Base-by-base conservation (phyloP, 192 early-diverging fungal species). In the Backusella australiensis region DNA sequence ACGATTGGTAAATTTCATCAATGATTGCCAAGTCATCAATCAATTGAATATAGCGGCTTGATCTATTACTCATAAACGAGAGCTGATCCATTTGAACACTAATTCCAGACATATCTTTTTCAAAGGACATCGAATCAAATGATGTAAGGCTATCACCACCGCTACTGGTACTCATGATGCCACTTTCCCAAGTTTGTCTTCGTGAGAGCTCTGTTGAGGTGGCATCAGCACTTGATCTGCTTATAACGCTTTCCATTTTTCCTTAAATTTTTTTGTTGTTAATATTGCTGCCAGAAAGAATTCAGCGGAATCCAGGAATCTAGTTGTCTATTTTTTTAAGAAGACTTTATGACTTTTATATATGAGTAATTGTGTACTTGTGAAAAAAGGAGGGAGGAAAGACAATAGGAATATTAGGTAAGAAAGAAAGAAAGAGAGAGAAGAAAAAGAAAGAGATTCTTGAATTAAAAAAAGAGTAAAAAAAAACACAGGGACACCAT, bases 1-100 rank as follows among this genome's bases (percentile, higher is more conserved):
- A 72, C 9, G 38, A 42, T 19, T 52, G 39, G 17, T 49, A 72
- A 29, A 72, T 32, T 26, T 72, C 70, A 29, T 72, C 70, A 2
- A 72, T 72, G 21, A 72, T 72, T 14, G 70, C 39, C 11, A 72
- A 49, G 34, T 72, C 70, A 46, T 49, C 42, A 39, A 72, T 44
- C 9, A 72, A 44, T 19, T 72, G 70, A 17, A 3, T 23, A 32
- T 46, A 72, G 4, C 56, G 56, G 26, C 56, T 63, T 4, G 56
- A 63, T 63, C 56, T 26, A 63, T 63, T 63, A 12, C 26, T 63
- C 56, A 63, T 26, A 12, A 63, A 63, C 11, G 56, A 8, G 26
- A 63, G 56, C 11, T 63, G 23, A 29, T 63, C 56, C 23, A 63
- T 63, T 63, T 63, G 56, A 29, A 63, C 9, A 39, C 11, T 69